Evolutionary conservation across 1,284 basidiomycete species (phyloP).

Genomic region (Pascua sp.): DNA sequence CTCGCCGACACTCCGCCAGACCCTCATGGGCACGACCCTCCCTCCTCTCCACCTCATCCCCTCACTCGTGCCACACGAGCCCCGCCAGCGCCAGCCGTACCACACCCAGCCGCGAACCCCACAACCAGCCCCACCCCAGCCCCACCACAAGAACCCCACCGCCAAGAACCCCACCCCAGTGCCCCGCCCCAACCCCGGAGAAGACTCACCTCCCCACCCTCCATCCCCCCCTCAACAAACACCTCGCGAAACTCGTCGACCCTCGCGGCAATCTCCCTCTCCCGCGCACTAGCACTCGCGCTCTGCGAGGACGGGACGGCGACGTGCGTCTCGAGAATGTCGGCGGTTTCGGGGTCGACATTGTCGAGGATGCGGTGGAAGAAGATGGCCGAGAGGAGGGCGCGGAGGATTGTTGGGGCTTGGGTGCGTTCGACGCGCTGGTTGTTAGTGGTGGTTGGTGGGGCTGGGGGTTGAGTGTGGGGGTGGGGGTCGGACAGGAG

Average conservation of each 20-base stretch:
- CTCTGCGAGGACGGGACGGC: no score
- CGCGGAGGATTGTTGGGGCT: slow-evolving; percentile 28
- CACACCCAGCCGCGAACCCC: no score
- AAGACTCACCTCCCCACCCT: slow-evolving; percentile 27
- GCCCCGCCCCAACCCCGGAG: no score
- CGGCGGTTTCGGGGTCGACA: slow-evolving; percentile 37
- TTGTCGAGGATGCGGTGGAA: slow-evolving; percentile 41
- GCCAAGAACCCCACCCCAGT: no score
- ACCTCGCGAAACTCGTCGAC: slow-evolving; percentile 32
- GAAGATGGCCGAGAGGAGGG: slow-evolving; percentile 38
- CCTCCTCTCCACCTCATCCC: neutral
- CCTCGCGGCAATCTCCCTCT: slow-evolving; percentile 29
- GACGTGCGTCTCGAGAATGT: slow-evolving; percentile 60
- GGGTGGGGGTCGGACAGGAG: neutral
- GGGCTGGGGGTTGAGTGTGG: no score
- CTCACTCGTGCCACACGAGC: neutral
- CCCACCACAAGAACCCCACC: no score
- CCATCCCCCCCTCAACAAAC: slow-evolving; percentile 24
- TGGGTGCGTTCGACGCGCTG: slow-evolving; percentile 28
- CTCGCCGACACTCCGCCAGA: no score
- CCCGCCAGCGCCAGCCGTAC: no score
- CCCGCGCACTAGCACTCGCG: slow-evolving; percentile 20
- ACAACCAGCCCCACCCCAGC: no score
- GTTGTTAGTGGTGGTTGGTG: no score
- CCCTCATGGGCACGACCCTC: no score